Base-by-base conservation (phyloP, 352 stramenopile species). In the Phytophthora melonis region DNA sequence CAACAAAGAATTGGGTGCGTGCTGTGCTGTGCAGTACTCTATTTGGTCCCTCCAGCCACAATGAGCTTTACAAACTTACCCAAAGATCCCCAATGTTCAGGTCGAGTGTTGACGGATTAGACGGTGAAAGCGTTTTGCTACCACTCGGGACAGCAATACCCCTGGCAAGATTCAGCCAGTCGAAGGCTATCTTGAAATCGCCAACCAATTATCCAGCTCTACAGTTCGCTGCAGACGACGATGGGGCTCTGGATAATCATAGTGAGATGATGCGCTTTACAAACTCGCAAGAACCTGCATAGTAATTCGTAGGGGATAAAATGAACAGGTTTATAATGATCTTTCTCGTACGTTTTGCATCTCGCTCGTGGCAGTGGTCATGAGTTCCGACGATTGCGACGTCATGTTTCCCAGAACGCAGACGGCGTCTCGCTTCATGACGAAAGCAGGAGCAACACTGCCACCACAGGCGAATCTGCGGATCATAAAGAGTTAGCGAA, bases 371-470 rank as follows among this genome's bases (percentile, higher is more conserved):
- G 58, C 65, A 50, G 34, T 41, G 13, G 36, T 55, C 60, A 78
- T 68, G 25, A 72, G 66, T 32, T 78, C 61, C 39, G 53, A 67
- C 23, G 76, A 76, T 47, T 72, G 73, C 2, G 68, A 74, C 5
- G 76, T 80, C 43, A 89, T 70, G 14, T 77, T 86, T 14, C 86
- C 86, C 5, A 92, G 59, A n/a, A 83, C 62, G 39, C 84, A 84
- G 5, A 93, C 63, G 6, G 83, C 75, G 18, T 64, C 68, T 50
- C 78, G 86, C 34, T 89, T 80, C 45, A 94, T 74, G 14, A 80
- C 65, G 57, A 92, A 92, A 11, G 72, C 78, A 11, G 87, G 83
- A 9, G 55, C 25, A 14, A 89, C 23, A 21, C 58, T 66, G 2
- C 75, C 82, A n/a, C 83, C 83, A 64, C 82, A 91, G 8, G 66